Conservation (phyloP, 345 rosid genomes). For the Abelmoschus esculentus region DNA sequence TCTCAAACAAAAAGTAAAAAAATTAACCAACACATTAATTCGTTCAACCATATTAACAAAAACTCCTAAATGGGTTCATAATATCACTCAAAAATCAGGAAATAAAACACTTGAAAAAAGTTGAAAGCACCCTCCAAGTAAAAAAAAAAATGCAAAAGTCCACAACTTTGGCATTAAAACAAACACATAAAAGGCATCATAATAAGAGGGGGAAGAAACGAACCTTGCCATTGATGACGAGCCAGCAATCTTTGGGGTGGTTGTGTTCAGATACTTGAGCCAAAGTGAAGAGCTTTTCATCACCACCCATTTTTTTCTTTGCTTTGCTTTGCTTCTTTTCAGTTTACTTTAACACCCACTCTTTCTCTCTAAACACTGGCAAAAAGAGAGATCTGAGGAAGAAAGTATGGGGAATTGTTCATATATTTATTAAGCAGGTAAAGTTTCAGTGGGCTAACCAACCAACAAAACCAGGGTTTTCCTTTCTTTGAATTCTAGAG, state of each 20-base stretch:
- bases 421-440: background rate
- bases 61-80: background rate
- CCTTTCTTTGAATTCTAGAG: background rate
- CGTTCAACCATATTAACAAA: background rate
- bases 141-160: background rate
- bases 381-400: background rate
- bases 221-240: conserved; percentile 57
- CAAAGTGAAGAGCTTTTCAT: conserved; percentile 48
- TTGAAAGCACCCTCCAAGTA: background rate
- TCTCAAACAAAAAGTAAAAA: background rate
- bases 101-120: background rate
- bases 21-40: background rate
- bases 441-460: background rate
- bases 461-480: background rate
- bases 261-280: conserved; percentile 61
- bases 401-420: background rate
- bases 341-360: background rate
- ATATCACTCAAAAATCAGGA: background rate
- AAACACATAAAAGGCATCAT: background rate
- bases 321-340: background rate
- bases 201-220: background rate
- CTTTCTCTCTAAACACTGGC: background rate
- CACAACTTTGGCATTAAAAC: background rate
- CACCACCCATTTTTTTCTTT: conserved; percentile 31
- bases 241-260: conserved; percentile 54